phyloP scores from a whole-genome alignment of 2,329 filamentous ascomycete species.

The Fusarium foetens region DNA sequence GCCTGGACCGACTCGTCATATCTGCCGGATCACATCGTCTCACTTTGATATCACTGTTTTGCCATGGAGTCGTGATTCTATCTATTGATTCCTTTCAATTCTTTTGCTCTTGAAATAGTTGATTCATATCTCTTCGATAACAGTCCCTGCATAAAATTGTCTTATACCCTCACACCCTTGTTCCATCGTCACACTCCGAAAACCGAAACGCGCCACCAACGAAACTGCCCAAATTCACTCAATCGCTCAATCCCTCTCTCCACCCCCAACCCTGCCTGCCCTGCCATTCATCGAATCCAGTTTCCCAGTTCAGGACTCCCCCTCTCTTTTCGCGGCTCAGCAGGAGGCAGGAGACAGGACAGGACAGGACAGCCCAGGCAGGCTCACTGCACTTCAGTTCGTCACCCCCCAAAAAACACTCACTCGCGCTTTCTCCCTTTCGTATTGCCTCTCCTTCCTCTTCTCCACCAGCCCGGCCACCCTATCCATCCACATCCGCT shows the following conservation, averaged over 20 bases:
- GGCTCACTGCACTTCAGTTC: not conserved
- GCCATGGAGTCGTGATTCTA: not conserved
- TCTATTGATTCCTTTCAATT: not conserved
- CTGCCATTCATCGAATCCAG: slow-evolving; percentile 19
- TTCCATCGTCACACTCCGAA: slow-evolving; percentile 2
- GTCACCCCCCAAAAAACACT: slow-evolving; percentile 28
- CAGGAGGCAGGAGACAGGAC: not conserved
- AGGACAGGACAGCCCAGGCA: not conserved
- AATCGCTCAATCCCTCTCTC: slow-evolving; percentile 16
- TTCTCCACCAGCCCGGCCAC: slow-evolving; percentile 20
- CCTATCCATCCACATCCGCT: slow-evolving; percentile 20
- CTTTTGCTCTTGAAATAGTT: not conserved
- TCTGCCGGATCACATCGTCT: not conserved
- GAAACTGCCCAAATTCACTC: not conserved
- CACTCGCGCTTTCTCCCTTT: slow-evolving; percentile 30
- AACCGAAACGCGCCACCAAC: slow-evolving; percentile 34
- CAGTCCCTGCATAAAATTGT: slow-evolving; percentile 24
- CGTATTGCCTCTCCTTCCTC: slow-evolving; percentile 25
- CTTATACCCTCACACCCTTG: slow-evolving; percentile 24
- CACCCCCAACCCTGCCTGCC: slow-evolving; percentile 22
- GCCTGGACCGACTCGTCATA: slow-evolving; percentile 2
- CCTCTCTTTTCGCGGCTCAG: slow-evolving; percentile 3
- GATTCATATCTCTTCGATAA: not conserved
- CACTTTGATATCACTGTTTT: not conserved
- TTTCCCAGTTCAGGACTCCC: slow-evolving; percentile 10